phyloP scores from a whole-genome alignment of 2,329 filamentous ascomycete species.

The Nemania sp. region DNA sequence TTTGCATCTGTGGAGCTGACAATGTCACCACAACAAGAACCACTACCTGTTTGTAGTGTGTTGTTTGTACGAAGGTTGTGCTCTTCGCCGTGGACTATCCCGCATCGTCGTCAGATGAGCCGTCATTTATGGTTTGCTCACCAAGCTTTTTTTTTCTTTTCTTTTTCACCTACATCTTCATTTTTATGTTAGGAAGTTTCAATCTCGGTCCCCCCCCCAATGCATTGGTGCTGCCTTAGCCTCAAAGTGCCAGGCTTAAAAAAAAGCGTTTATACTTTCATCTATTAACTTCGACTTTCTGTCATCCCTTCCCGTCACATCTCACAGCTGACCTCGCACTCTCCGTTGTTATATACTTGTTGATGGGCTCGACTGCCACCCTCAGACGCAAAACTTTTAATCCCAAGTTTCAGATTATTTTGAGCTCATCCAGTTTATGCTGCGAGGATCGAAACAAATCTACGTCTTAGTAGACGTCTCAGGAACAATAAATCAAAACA shows the following conservation, averaged over 20 bases:
- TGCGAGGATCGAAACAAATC: conserved; percentile 30
- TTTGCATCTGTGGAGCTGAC: not conserved
- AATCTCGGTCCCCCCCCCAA: too few relatives aligned
- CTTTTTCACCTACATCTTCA: too few relatives aligned
- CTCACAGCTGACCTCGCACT: too few relatives aligned
- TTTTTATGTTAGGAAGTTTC: too few relatives aligned
- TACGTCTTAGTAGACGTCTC: conserved; percentile 36
- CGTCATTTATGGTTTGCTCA: not conserved
- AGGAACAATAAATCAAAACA: conserved; percentile 32
- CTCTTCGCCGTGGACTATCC: not conserved
- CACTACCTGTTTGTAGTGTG: not conserved
- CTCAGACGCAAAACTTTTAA: not conserved
- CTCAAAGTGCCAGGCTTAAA: too few relatives aligned
- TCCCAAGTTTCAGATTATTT: conserved; percentile 23
- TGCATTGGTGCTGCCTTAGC: too few relatives aligned
- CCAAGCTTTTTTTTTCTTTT: too few relatives aligned
- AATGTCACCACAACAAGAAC: not conserved
- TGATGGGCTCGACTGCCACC: not conserved
- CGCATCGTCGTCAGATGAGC: not conserved
- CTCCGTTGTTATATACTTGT: not conserved
- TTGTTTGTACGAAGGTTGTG: not conserved
- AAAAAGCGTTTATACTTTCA: too few relatives aligned
- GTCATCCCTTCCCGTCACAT: too few relatives aligned
- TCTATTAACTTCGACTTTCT: too few relatives aligned
- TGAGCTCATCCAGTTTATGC: conserved; percentile 12